Base-by-base conservation (phyloP, 352 stramenopile species). In the Elongisporangium senticosum region DNA sequence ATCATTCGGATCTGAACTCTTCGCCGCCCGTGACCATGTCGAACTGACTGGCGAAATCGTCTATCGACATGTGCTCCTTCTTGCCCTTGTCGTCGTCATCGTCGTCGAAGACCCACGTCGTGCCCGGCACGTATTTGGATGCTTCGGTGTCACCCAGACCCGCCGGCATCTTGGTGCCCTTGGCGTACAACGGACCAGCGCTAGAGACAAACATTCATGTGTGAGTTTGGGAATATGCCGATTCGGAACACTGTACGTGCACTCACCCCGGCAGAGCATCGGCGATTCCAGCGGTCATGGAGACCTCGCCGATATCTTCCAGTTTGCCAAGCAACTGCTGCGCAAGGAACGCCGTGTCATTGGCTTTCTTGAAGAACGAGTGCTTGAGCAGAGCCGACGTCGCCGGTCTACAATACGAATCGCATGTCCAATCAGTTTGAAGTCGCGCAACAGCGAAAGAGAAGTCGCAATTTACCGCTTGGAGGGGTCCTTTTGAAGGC, bases 331-430 rank as follows among this genome's bases (percentile, higher is more conserved):
- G 66, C 50, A 96, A 49, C 52, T 74, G 89, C 24, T 72, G 52
- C 13, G 84, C 83, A 28, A 94, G 62, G 62, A 84, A 94, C 3
- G 21, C 62, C 26, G 79, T 86, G 50, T 88, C 83, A 21, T 77
- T 78, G 28, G 87, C 86, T 65, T 95, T 95, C 68, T 92, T 93
- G 65, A 96, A 93, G 59, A 95, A 96, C 56, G 77, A 91, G 70
- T 96, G 83, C 70, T 95, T 94, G 56, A 96, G 68, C 62, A 96
- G 60, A 50, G 82, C 74, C 53, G 82, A 80, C 4, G 87, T 95
- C 13, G 77, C 85, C 26, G 85, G 87, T 52, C 81, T 92, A 64
- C n/a, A 63, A 20, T 21, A 26, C 23, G 7, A 21, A 48, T 33
- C n/a, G 17, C 21, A 51, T 40, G 8, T 11, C 21, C 7, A 48